A percentile compares a stretch with the other conserved stretches of the same genome.
Conservation (phyloP, 257 asterid genomes). For the Plectranthus barbatus region DNA sequence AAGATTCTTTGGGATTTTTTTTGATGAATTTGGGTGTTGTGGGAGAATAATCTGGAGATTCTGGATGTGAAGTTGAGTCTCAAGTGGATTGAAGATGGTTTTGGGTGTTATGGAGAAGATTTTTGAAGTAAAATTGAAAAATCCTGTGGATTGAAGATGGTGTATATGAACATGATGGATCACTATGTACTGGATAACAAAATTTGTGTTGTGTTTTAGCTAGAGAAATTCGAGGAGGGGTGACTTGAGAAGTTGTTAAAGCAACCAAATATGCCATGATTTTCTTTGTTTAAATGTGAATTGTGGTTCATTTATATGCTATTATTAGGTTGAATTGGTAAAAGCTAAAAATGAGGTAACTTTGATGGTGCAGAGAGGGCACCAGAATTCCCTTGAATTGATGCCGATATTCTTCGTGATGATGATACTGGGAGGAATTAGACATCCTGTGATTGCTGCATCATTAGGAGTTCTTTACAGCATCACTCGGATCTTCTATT, state of each 20-base stretch:
- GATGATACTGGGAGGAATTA: slow-evolving; percentile 64
- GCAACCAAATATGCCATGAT: background rate
- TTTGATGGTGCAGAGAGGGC: slow-evolving; percentile 69
- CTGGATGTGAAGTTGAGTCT: too few relatives aligned
- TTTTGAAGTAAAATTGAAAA: background rate
- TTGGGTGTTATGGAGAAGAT: background rate
- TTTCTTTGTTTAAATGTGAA: background rate
- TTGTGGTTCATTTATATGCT: background rate
- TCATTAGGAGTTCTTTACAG: slow-evolving; percentile 40
- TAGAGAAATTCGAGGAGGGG: background rate
- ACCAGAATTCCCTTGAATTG: slow-evolving; percentile 83
- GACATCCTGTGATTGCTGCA: slow-evolving; percentile 57
- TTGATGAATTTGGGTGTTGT: background rate
- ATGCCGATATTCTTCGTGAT: slow-evolving; percentile 65
- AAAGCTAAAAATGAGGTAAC: background rate
- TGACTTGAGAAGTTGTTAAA: background rate
- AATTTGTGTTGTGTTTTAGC: background rate
- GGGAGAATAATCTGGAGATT: too few relatives aligned
- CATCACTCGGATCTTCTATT: slow-evolving; percentile 58
- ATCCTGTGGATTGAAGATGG: background rate
- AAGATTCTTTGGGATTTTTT: background rate
- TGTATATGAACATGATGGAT: background rate
- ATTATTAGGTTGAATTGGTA: background rate
- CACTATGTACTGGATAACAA: background rate
- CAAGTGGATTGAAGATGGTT: background rate